These are phyloP conservation scores for Podosphaera aphanis DNA, from an alignment of 2,329 filamentous ascomycete genomes.

Conservation along the genomic window DNA sequence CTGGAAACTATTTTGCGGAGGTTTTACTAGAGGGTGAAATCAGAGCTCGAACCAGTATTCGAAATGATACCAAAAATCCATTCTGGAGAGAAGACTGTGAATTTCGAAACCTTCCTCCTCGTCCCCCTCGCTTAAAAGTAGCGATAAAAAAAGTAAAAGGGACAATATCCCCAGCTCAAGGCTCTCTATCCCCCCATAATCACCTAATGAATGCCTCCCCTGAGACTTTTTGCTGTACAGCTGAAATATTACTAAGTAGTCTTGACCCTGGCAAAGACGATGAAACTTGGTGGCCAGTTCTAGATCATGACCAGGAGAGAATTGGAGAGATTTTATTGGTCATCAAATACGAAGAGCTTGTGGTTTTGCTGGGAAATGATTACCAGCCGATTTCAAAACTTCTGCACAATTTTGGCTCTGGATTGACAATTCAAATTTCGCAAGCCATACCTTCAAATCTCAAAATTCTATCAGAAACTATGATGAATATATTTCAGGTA, in stretches of 20 bases:
- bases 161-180: conserved; percentile 7
- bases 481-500: conserved; percentile 89
- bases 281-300: conserved; percentile 71
- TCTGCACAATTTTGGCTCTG: conserved; percentile 62
- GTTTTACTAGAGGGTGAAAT: conserved; percentile 61
- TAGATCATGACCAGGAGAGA: conserved; percentile 50
- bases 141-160: conserved; percentile 42
- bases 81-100: conserved; percentile 65
- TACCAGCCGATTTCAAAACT: conserved; percentile 66
- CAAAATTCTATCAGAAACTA: conserved; percentile 57
- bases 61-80: conserved; percentile 45
- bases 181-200: conserved; percentile 14
- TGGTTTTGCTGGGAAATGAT: conserved; percentile 67
- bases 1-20: conserved; percentile 57
- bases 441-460: conserved; percentile 56
- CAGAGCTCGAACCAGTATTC: conserved; percentile 50
- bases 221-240: conserved; percentile 39
- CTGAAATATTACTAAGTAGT: conserved; percentile 55
- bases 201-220: conserved; percentile 15
- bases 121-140: conserved; percentile 44
- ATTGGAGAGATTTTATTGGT: conserved; percentile 72
- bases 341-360: conserved; percentile 64
- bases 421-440: conserved; percentile 66
- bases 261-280: conserved; percentile 53
- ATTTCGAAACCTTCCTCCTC: conserved; percentile 48